A percentile compares a stretch with the other conserved stretches of the same genome.
phyloP scores from a whole-genome alignment of 306 rosid species.

The Castanopsis chinensis region DNA sequence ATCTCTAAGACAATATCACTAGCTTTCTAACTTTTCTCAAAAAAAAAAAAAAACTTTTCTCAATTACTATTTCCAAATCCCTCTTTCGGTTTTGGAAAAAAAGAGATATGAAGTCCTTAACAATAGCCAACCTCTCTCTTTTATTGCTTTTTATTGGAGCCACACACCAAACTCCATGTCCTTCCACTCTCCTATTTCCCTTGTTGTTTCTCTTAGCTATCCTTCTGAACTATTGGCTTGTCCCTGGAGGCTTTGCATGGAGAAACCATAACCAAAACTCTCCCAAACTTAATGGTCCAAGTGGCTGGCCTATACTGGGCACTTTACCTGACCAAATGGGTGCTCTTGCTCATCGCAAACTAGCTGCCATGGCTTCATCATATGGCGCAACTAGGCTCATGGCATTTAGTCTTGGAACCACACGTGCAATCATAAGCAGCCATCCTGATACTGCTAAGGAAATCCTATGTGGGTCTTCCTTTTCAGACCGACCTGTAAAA shows the following conservation, averaged over 20 bases:
- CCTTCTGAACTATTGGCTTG: constrained; percentile 46
- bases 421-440: constrained; percentile 66
- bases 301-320: constrained; percentile 81
- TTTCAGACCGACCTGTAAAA: constrained; percentile 81
- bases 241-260: constrained; percentile 94
- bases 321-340: constrained; percentile 54
- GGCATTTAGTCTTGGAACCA: constrained; percentile 70
- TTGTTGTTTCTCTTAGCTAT: constrained; percentile 27
- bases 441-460: constrained; percentile 84
- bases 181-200: constrained; percentile 31
- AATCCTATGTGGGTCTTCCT: constrained; percentile 56
- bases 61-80: neutral
- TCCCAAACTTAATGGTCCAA: constrained; percentile 43
- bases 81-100: neutral
- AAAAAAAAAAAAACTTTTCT: no score
- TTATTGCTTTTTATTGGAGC: constrained; percentile 24
- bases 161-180: constrained; percentile 17
- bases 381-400: constrained; percentile 57
- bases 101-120: constrained; percentile 38
- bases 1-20: constrained; percentile 23
- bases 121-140: constrained; percentile 12
- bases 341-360: constrained; percentile 58
- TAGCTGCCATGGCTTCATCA: constrained; percentile 49
- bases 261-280: constrained; percentile 22
- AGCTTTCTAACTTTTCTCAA: neutral